Percentiles rank a stretch among this genome's conserved stretches.
Conservation (phyloP, 2,329 filamentous ascomycete species). For the Juglanconis oblonga region DNA sequence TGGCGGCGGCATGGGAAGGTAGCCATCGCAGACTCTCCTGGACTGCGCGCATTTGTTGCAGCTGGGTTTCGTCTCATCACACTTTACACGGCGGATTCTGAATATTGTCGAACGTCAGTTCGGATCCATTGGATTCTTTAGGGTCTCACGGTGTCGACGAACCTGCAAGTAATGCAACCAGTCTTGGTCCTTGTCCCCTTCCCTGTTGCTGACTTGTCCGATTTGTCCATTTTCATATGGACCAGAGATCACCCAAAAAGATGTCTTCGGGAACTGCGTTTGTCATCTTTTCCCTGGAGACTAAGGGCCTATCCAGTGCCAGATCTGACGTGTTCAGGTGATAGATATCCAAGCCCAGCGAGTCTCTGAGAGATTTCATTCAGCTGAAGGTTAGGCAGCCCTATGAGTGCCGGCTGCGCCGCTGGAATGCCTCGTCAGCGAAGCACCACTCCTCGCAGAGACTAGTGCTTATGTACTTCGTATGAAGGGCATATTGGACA, state of each 20-base stretch:
- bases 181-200: constrained; percentile 11
- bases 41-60: constrained; percentile 25
- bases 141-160: background rate
- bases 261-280: background rate
- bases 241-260: background rate
- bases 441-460: no score
- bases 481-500: background rate
- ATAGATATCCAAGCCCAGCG: background rate
- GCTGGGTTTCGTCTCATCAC: constrained; percentile 30
- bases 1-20: constrained; percentile 20
- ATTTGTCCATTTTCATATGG: background rate
- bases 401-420: background rate
- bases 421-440: background rate
- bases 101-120: background rate
- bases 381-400: background rate
- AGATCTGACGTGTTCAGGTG: background rate
- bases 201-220: background rate
- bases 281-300: background rate
- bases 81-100: constrained; percentile 35
- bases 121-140: background rate
- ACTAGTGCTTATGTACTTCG: background rate
- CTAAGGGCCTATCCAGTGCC: background rate
- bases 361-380: background rate
- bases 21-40: constrained; percentile 33
- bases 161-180: constrained; percentile 27